phyloP scores from a whole-genome alignment of 371 early-diverging fungal species.

The Mucor velutinosus region DNA sequence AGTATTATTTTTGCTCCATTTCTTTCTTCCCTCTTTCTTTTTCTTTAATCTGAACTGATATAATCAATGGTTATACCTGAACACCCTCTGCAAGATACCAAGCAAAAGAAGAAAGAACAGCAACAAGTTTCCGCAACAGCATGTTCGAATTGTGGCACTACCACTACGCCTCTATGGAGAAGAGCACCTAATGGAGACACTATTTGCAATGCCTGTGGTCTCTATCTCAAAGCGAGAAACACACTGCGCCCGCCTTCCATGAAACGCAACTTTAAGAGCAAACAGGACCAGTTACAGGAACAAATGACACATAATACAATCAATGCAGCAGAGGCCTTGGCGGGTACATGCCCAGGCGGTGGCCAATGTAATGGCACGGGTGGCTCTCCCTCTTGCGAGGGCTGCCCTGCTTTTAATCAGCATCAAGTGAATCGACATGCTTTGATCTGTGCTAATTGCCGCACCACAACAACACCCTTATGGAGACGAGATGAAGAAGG shows the following conservation, averaged over 20 bases:
- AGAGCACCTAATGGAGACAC: slow-evolving; percentile 79
- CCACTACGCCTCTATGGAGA: slow-evolving; percentile 91
- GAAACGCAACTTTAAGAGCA: slow-evolving; percentile 40
- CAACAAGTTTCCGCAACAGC: slow-evolving; percentile 25
- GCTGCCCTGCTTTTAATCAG: slow-evolving; percentile 81
- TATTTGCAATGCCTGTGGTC: slow-evolving; percentile 92
- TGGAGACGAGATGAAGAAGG: slow-evolving; percentile 87
- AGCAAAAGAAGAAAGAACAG: neutral
- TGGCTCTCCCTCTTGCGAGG: slow-evolving; percentile 73
- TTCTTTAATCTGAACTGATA: neutral
- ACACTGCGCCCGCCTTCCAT: slow-evolving; percentile 49
- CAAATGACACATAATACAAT: slow-evolving; percentile 6
- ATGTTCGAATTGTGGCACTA: slow-evolving; percentile 88
- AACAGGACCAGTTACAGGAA: slow-evolving; percentile 6
- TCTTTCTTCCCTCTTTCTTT: neutral
- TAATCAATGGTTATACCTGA: neutral
- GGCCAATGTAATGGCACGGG: slow-evolving; percentile 82
- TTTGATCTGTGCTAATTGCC: slow-evolving; percentile 78
- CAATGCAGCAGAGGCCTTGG: slow-evolving; percentile 11
- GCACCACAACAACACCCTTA: slow-evolving; percentile 82
- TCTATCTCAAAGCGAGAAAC: slow-evolving; percentile 61
- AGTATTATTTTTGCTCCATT: neutral
- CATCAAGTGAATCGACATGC: slow-evolving; percentile 59
- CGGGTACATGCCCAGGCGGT: slow-evolving; percentile 76
- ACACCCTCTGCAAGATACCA: neutral